Base-by-base conservation (phyloP, 768 basidiomycete genomes). In the Chalciporus sphaerocephalus region DNA sequence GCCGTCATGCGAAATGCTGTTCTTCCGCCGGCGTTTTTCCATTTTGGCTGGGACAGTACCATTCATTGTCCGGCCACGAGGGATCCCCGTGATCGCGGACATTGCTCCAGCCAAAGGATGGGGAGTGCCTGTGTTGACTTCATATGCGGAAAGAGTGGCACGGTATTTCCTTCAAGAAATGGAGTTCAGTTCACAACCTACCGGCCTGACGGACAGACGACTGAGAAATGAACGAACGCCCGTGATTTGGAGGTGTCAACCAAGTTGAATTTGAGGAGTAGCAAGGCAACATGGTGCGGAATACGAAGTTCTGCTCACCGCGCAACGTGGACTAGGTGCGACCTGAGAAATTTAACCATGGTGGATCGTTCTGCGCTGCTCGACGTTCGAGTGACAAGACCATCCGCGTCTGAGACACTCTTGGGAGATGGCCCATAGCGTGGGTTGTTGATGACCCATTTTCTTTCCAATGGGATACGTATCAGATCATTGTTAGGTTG, bases 121-220 rank as follows among this genome's bases (percentile, higher is more conserved):
- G 0, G 53, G 50, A 12, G 49, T 41, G 9, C 78, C 76, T 5
- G 70, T 75, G 53, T 78, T 78, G n/a, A 41, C 60, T 47, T 72
- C 54, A 44, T 66, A 78, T 7, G 75, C 71, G 28, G 55, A 58
- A 46, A 78, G 70, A 13, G 73, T 70, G n/a, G 54, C 57, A 16
- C 55, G 51, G 38, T 74, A 56, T 67, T 79, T 79, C 32, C 77
- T 77, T 49, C 25, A 28, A 37, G 18, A 23, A 21, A 9, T 15
- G 30, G 9, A 15, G 43, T 54, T 16, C n/a, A 50, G 18, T 30
- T 47, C 16, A 18, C 15, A 5, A 10, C 15, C 17, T 7, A 23
- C 20, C 27, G 27, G 42, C n/a, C 12, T n/a, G 4, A n/a, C 15
- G 13, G 7, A n/a, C 7, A 2, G n/a, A n/a, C 13, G 30, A 32